These are phyloP conservation scores for Sporopachydermia cereana DNA, from an alignment of 1,139 yeast species.

Conservation along the genomic window DNA sequence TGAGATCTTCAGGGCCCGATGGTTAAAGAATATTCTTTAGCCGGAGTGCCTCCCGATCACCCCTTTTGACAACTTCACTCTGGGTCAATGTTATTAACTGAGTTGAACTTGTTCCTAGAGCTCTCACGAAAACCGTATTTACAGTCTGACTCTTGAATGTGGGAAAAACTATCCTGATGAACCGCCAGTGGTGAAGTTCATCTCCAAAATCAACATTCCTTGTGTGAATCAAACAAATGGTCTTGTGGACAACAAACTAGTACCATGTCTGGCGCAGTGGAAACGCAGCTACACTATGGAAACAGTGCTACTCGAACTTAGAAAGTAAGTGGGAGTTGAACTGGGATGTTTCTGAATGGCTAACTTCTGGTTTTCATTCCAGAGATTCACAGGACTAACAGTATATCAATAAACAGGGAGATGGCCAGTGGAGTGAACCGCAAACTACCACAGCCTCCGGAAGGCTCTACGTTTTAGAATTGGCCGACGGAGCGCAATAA, in stretches of 20 bases:
- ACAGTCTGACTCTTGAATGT: conserved; percentile 70
- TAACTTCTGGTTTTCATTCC: background rate
- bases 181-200: conserved; percentile 74
- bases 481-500: too few species aligned
- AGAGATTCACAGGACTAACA: background rate
- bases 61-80: too few species aligned
- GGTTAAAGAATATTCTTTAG: too few species aligned
- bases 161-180: conserved; percentile 78
- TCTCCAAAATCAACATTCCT: conserved; percentile 80
- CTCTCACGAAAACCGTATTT: conserved; percentile 86
- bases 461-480: conserved; percentile 58
- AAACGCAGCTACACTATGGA: conserved; percentile 86
- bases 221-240: conserved; percentile 69
- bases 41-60: too few species aligned
- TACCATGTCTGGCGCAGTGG: conserved; percentile 75
- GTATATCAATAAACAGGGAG: conserved; percentile 29
- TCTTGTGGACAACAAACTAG: conserved; percentile 42
- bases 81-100: too few species aligned
- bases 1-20: too few species aligned
- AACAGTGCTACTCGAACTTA: conserved; percentile 71
- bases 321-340: conserved; percentile 32
- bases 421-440: conserved; percentile 82
- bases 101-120: too few species aligned
- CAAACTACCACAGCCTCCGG: conserved; percentile 83
- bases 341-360: background rate